phyloP scores from a whole-genome alignment of 306 rosid species.

The Rosa persica region DNA sequence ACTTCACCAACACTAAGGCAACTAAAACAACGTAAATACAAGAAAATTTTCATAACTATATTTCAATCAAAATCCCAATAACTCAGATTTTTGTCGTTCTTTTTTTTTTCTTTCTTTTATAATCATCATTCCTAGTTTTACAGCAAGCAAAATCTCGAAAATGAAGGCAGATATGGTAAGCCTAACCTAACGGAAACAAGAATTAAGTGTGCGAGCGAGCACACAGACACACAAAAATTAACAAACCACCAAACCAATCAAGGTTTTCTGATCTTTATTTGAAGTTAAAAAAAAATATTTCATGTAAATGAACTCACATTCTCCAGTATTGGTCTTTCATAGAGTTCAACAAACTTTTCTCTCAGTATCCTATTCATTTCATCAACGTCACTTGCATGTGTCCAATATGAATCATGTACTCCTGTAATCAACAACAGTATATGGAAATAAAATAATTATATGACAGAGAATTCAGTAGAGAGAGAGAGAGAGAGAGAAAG shows the following conservation, averaged over 20 bases:
- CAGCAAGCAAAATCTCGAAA: not conserved
- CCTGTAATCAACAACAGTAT: slow-evolving; percentile 54
- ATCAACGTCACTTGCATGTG: slow-evolving; percentile 93
- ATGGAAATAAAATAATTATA: not conserved
- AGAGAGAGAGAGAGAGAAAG: not conserved
- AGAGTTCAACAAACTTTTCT: slow-evolving; percentile 90
- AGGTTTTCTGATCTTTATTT: slow-evolving; percentile 4
- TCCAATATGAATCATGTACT: slow-evolving; percentile 98
- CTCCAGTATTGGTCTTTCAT: slow-evolving; percentile 76
- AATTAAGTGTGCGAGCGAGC: not conserved
- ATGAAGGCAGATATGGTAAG: not conserved
- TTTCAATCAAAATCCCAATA: not conserved
- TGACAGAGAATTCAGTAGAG: not conserved
- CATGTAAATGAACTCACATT: slow-evolving; percentile 53
- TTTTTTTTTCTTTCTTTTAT: not conserved
- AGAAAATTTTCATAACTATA: not conserved
- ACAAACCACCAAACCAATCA: not conserved
- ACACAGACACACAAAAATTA: not conserved
- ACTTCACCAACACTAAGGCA: not conserved
- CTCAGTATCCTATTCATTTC: slow-evolving; percentile 80
- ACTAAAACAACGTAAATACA: not conserved
- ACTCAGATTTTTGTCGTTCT: not conserved
- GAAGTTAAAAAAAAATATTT: not conserved
- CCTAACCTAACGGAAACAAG: not conserved
- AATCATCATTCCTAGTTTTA: not conserved